Evolutionary conservation across 768 basidiomycete genomes (phyloP).

Genomic region (Russula earlei): DNA sequence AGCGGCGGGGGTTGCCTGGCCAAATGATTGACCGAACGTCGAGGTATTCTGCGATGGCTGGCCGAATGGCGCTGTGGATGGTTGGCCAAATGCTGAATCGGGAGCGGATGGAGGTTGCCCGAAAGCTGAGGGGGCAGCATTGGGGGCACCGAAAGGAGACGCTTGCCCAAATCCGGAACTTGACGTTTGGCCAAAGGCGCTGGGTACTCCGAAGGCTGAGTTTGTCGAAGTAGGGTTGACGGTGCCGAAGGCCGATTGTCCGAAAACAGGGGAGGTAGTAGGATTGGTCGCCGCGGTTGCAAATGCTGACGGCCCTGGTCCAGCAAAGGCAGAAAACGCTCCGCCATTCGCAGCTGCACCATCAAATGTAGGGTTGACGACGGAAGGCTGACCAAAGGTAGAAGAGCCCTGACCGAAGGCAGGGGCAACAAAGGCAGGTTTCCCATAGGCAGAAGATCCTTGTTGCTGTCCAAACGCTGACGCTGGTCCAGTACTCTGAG

Average conservation of each 20-base stretch:
- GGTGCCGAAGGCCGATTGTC: conserved; percentile 20
- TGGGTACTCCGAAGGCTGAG: conserved; percentile 31
- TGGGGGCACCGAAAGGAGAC: not conserved
- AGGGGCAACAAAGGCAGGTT: conserved; percentile 21
- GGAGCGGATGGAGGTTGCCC: conserved; percentile 5
- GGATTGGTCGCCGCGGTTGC: conserved; percentile 1
- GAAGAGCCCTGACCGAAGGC: conserved; percentile 23
- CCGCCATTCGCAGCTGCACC: not conserved
- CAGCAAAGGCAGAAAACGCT: conserved; percentile 17
- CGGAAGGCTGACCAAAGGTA: conserved; percentile 22
- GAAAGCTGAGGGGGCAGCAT: not conserved
- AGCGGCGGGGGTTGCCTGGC: conserved; percentile 29
- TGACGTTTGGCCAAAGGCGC: conserved; percentile 13
- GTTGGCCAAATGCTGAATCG: conserved; percentile 10
- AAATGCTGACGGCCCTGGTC: conserved; percentile 17
- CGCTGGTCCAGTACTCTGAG: not conserved
- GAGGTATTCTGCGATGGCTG: conserved; percentile 24
- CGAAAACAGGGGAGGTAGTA: conserved; percentile 11
- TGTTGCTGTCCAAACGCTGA: conserved; percentile 20
- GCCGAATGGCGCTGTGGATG: conserved; percentile 1
- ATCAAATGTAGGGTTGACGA: conserved; percentile 13
- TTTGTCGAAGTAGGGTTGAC: conserved; percentile 21
- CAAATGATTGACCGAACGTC: conserved; percentile 29
- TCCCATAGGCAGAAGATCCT: conserved; percentile 33
- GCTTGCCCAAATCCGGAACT: conserved; percentile 31